Percentiles rank a stretch among this genome's conserved stretches.
Evolutionary conservation across 768 basidiomycete genomes (phyloP).

Genomic region (Tylopilus rubrobrunneus): DNA sequence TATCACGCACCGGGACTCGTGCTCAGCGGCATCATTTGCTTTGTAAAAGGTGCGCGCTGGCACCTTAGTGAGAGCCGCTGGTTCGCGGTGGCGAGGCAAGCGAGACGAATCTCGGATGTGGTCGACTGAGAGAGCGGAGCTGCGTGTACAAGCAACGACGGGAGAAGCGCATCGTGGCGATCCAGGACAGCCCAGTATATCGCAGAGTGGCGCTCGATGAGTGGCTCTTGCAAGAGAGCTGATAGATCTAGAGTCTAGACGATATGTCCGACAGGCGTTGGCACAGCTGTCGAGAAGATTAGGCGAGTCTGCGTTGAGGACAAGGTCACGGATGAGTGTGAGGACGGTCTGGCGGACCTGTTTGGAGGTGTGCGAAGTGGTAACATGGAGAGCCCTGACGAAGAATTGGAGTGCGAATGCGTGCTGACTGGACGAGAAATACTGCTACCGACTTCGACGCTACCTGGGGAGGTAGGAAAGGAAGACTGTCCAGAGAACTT

Average conservation of each 20-base stretch:
- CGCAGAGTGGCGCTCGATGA: constrained; percentile 61
- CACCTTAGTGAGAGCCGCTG: constrained; percentile 22
- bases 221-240: constrained; percentile 55
- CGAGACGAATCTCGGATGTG: constrained; percentile 58
- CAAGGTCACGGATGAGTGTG: constrained; percentile 53
- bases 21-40: constrained; percentile 10
- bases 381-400: constrained; percentile 17
- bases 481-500: constrained; percentile 4
- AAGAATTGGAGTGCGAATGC: neutral
- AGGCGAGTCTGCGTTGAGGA: constrained; percentile 26
- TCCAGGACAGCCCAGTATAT: constrained; percentile 75
- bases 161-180: constrained; percentile 36
- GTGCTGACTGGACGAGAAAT: neutral
- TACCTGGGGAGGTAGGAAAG: neutral
- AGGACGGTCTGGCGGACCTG: constrained; percentile 53
- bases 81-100: constrained; percentile 44
- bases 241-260: constrained; percentile 52
- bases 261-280: constrained; percentile 51
- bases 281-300: constrained; percentile 40
- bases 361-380: constrained; percentile 30
- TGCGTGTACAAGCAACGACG: constrained; percentile 52
- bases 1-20: constrained; percentile 8
- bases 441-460: no score
- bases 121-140: constrained; percentile 41
- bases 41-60: constrained; percentile 9